Conservation (phyloP, 2,329 filamentous ascomycete genomes). For the Davidsoniella australis region DNA sequence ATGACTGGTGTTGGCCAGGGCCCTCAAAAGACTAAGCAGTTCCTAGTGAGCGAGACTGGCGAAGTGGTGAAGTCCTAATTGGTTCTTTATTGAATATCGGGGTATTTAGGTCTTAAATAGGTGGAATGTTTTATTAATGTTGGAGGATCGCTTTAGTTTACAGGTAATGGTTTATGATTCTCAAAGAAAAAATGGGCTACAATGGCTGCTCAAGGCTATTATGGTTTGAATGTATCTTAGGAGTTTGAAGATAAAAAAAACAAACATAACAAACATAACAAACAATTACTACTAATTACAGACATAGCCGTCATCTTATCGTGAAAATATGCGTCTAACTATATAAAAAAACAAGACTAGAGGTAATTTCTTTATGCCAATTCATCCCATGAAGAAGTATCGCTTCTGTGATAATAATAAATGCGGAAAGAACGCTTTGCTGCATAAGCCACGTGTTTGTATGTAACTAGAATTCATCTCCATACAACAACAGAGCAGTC, state of each 20-base stretch:
- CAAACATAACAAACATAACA: too few relatives aligned
- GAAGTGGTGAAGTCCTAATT: constrained; percentile 11
- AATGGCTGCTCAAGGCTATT: not conserved
- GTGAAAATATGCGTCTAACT: not conserved
- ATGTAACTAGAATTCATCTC: too few relatives aligned
- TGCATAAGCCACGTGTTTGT: too few relatives aligned
- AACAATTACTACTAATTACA: too few relatives aligned
- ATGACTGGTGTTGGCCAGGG: constrained; percentile 83
- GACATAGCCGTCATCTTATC: too few relatives aligned
- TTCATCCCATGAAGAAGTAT: too few relatives aligned
- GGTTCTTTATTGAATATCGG: not conserved
- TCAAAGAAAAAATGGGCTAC: not conserved
- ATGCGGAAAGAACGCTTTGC: too few relatives aligned
- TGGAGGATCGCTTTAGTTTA: constrained; percentile 1
- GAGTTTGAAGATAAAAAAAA: not conserved
- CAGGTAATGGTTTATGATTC: not conserved
- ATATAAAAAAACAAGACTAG: not conserved
- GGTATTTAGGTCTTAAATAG: not conserved
- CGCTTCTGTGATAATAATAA: too few relatives aligned
- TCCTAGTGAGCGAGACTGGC: constrained; percentile 53
- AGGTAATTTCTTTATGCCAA: not conserved
- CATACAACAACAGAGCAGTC: too few relatives aligned
- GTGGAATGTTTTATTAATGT: constrained; percentile 2
- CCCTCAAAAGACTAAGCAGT: constrained; percentile 62
- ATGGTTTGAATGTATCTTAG: not conserved